Evolutionary conservation across 176 grass and related monocot species (phyloP), one percentile per base, ranked within the genome.

Genomic region (Triticum timopheevii): DNA sequence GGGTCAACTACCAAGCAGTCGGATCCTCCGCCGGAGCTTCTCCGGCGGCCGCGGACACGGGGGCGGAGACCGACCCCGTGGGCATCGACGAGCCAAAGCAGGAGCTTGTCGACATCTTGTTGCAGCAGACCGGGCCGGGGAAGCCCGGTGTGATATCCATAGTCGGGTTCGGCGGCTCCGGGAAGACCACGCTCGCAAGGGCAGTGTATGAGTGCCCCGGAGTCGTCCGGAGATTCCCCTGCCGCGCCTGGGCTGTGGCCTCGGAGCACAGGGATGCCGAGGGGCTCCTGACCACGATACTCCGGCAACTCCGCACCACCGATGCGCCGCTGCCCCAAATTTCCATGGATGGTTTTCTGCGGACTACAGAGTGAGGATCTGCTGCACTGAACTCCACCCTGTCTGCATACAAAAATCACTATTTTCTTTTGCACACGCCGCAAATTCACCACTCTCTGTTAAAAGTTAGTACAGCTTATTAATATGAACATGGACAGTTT

Each of bases 121-220:
- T 73, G 39, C 22, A 45, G 39, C 22, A 73, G 10, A 25, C 19
- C 70, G 22, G 40, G 36, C 22, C 70, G 20, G 70, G 70, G 22
- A 73, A 45, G 70, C 39, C 40, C 22, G n/a, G 70, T 3, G 70
- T 73, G 10, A 73, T 73, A 73, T 73, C 70, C 70, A 73, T 73
- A 39, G 70, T 73, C 10, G 70, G 70, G 0, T 73, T 73, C 39
- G 39, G 70, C 70, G 70, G 70, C 70, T 73, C 70, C 22, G 70
- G 70, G 22, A 73, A 73, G 70, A 73, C 70, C 4, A 73, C 70
- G 12, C 70, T 73, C 39, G 70, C 70, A 6, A 45, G 70, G 70
- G 39, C 70, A 7, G 70, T 73, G 70, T 73, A 73, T 45, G 39
- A 44, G 24, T 73, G 39, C 70, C 39, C 70, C 6, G 39, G 39